Conservation (phyloP, 2,329 filamentous ascomycete species). For the Talaromyces funiculosus region DNA sequence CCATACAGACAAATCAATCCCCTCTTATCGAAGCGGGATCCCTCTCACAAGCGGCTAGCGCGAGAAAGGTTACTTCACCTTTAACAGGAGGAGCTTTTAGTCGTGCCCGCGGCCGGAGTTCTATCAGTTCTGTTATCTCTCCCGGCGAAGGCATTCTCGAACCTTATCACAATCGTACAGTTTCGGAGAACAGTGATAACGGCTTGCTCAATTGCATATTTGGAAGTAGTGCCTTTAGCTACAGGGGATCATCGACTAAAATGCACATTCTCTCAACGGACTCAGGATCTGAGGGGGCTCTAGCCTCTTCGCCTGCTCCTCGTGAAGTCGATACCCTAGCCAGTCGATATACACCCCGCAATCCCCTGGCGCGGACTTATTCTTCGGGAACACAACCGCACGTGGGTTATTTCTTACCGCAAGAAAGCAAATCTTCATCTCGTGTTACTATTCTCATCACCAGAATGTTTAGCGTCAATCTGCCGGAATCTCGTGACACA, state of each 20-base stretch:
- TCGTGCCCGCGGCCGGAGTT: conserved; percentile 40
- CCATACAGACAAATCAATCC: conserved; percentile 27
- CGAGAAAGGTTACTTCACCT: conserved; percentile 26
- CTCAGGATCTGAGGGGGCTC: conserved; percentile 24
- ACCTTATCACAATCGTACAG: conserved; percentile 30
- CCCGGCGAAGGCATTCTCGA: conserved; percentile 25
- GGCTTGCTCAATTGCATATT: conserved; percentile 55
- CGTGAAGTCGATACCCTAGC: conserved; percentile 18
- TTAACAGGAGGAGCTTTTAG: conserved; percentile 34
- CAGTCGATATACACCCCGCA: conserved; percentile 19
- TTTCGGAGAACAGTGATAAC: conserved; percentile 48
- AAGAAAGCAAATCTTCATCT: conserved; percentile 36
- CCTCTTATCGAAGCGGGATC: conserved; percentile 31
- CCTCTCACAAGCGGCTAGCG: conserved; percentile 27
- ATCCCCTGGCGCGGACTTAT: conserved; percentile 33
- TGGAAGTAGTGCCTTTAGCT: conserved; percentile 53
- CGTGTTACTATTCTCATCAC: conserved; percentile 53
- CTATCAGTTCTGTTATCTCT: conserved; percentile 36
- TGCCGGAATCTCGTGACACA: conserved; percentile 42
- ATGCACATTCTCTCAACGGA: conserved; percentile 51
- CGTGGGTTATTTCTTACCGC: conserved; percentile 17
- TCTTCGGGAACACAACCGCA: conserved; percentile 30
- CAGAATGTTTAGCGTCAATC: conserved; percentile 53
- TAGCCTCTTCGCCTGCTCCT: conserved; percentile 22
- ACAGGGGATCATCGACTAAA: conserved; percentile 56